Conservation (phyloP, 129 eudicot species). For the Tagetes erecta region DNA sequence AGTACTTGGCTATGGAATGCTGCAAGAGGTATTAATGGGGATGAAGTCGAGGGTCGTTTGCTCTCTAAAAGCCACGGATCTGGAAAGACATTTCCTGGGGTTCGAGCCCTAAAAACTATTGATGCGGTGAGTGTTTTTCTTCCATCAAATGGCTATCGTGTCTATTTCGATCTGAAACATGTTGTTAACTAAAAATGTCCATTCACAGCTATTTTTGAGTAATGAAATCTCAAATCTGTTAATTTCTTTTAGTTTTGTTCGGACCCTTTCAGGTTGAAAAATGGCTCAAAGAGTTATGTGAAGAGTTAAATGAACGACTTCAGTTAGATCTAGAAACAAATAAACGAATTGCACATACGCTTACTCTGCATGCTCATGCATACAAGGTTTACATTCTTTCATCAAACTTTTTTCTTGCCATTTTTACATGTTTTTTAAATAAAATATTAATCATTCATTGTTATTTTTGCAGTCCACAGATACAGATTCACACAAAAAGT, state of each 20-base stretch:
- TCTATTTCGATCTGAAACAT: background rate
- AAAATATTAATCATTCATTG: background rate
- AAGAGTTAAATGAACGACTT: slow-evolving; percentile 89
- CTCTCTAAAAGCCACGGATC: slow-evolving; percentile 94
- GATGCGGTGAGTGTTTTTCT: slow-evolving; percentile 48
- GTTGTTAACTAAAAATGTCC: background rate
- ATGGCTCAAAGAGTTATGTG: slow-evolving; percentile 90
- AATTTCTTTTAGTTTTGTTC: slow-evolving; percentile 1
- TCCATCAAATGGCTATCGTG: background rate
- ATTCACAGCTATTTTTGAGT: background rate
- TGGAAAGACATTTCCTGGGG: slow-evolving; percentile 91
- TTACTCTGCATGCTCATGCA: slow-evolving; percentile 76
- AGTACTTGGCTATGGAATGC: slow-evolving; percentile 97
- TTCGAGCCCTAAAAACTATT: slow-evolving; percentile 58
- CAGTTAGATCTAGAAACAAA: slow-evolving; percentile 72
- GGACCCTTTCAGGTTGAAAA: slow-evolving; percentile 58
- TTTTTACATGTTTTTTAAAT: background rate
- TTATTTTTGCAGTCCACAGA: slow-evolving; percentile 55
- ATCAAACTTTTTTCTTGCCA: background rate
- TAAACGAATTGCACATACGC: slow-evolving; percentile 84
- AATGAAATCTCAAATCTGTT: background rate
- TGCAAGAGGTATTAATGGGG: slow-evolving; percentile 91
- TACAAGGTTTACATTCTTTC: slow-evolving; percentile 57
- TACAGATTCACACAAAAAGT: slow-evolving; percentile 69
- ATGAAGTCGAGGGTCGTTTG: slow-evolving; percentile 92